Base-by-base conservation (phyloP, 331 rosid genomes). In the Quercus lobata region DNA sequence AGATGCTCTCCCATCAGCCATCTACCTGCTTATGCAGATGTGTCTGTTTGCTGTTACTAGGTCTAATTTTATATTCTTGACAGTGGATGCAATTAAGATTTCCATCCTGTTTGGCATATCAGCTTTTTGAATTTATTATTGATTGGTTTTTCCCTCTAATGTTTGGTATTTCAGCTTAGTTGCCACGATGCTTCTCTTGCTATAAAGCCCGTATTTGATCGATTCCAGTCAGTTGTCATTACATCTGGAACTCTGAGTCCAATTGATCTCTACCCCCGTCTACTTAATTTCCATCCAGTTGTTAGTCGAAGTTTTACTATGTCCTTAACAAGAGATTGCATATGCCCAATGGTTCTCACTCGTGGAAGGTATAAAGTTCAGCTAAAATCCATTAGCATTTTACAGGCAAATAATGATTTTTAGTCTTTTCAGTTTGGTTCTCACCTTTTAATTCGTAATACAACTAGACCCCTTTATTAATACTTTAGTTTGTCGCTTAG, bases 151-250 rank as follows among this genome's bases (percentile, higher is more conserved):
- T 71, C 24, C 77, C 72, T 78, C 69, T 80, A 85, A 21, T 73
- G 16, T 57, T 69, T 83, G 82, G 37, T 74, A 41, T 89, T 83
- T 78, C 97, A 94, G 98, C 98, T 95, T 49, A 90, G 98, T 85
- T 95, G 99, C 83, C 98, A 95, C 69, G 98, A 93, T 87, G 98
- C 98, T 71, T 95, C 99, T 54, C 97, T 93, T 79, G 99, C 99
- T 71, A 93, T 95, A 76, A 93, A 85, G 87, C 99, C 99, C 22
- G 99, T 95, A 78, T 95, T 95, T 66, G 98, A 95, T 77, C 88
- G 97, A 46, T 95, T 95, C 89, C 99, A 95, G 82, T 88, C 99
- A 5, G 98, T 95, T 65, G 97, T 91, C 76, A 95, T 95, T 74
- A 93, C 98, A 69, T 95, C 98, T 70, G 99, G 98, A 83, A 95